Evolutionary conservation across 257 asterid species (phyloP), one percentile per base, ranked within the genome.

Genomic region (Oldenlandia corymbosa): DNA sequence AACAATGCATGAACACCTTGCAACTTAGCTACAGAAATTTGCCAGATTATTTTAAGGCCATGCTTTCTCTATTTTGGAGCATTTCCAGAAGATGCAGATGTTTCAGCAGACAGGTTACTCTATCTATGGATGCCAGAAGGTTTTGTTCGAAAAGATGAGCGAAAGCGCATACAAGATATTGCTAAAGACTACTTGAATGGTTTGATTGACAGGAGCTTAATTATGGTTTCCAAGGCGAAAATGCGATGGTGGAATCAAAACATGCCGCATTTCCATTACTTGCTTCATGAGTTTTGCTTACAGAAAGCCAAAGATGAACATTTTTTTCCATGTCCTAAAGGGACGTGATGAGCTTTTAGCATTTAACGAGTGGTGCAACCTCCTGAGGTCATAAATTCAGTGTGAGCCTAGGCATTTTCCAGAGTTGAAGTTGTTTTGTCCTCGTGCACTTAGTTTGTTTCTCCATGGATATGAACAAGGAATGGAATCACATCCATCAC

Each of bases 81-180:
- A 24, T 54, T 66, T 16, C 54, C 41, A 18, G 17, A 41, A 37
- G 70, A 56, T 10, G 18, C 5, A 17, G 50, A 39, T 16, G 48
- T 66, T 39, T 10, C 26, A 12, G 62, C n/a, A 20, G n/a, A 66
- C 23, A 66, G 20, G 43, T 66, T 66, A 34, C 17, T 18, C 32
- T 49, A 14, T 23, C n/a, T 66, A 42, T 66, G 70, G 70, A 53
- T 45, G 17, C 55, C 70, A 41, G 70, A 66, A 66, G 56, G 70
- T 9, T 54, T 66, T 20, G 10, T 66, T 2, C 62, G 14, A 6
- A 53, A 42, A 12, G 1, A 32, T 10, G 31, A 4, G 45, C 7
- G 1, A 2, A 42, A 5, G 41, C 41, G 55, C 63, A n/a, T 54
- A 23, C 63, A 54, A 17, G 52, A 66, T 23, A 20, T 53, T 48